Evolutionary conservation across 129 eudicot genomes (phyloP), one percentile per base, ranked within the genome.

Genomic region (Centaurea solstitialis): DNA sequence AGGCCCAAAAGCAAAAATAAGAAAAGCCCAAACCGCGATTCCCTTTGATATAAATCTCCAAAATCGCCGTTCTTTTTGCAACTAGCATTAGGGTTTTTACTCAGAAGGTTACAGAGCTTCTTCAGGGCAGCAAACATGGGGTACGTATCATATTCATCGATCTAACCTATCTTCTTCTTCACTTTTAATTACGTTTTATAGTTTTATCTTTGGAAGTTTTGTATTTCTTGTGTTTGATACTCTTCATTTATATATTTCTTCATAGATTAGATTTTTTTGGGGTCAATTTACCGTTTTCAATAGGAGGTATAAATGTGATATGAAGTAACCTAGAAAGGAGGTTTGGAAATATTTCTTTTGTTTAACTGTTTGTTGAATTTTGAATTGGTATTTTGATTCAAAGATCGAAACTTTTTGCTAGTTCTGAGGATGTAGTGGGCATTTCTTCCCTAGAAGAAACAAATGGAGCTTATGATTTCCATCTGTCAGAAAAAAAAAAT

Each of bases 41-140:
- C 21, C 6, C 3, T 67, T 22, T 35, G 4, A 70, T 39, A 62
- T 11, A 53, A 76, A 76, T 40, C 33, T 77, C 15, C 22, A 30
- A 40, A 33, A 57, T 72, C 74, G 82, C 73, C 74, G 57, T 76
- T 35, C 65, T 1, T 17, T n/a, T 57, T n/a, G 59, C 8, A 71
- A 20, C 30, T 21, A 70, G 47, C 18, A 76, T 45, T 83, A 83
- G 86, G 86, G 86, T 76, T 82, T 82, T 18, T n/a, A 22, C 7
- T 26, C 39, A 68, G 40, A 74, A 81, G 80, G 28, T 23, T 30
- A 67, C 6, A n/a, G 67, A n/a, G 67, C 84, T 28, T 68, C 50
- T 76, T 82, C 76, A 69, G 70, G 28, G 82, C 86, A 82, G 82
- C 86, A 82, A 82, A 76, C 70, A 82, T 82, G 86, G 82, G 86